Base-by-base conservation (phyloP, 1,284 basidiomycete species). In the Acaromyces ingoldii region DNA sequence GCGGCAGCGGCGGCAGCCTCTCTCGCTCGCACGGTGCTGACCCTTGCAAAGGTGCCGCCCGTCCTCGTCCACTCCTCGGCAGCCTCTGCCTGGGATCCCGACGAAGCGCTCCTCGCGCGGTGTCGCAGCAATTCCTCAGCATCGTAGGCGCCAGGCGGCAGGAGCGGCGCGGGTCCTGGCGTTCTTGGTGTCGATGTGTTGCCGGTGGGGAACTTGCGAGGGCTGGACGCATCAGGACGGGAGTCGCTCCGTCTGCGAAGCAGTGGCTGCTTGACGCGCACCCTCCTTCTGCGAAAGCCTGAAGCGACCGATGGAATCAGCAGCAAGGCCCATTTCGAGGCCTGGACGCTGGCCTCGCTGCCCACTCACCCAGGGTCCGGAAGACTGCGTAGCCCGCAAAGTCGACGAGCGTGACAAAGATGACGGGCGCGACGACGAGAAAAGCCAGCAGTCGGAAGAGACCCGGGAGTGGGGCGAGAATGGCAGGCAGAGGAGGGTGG, bases 371-470 rank as follows among this genome's bases (percentile, higher is more conserved):
- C 11, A 70, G 58, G 24, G 66, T 68, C 29, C 67, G 54, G 39
- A 70, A 64, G 6, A 70, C 64, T 6, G 66, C 66, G 34, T 70
- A 70, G 4, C 66, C 65, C 30, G 67, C 67, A 53, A 70, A 68
- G 49, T 70, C 67, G 15, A 64, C 33, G 1, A 62, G 21, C 10
- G 51, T 55, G n/a, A 68, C 51, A 33, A 67, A 4, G 6, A 67
- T 40, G 53, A 68, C 58, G 10, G 66, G 66, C 1, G 65, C 57
- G 4, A 68, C 36, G 40, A 68, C 64, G 38, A 64, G 53, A 11
- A 65, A 29, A 30, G 65, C 58, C 30, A 63, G 55, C 43, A 61
- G 7, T 29, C 65, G 55, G 31, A 53, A 65, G 13, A 52, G 34
- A 9, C 25, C 19, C 10, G 53, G 51, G 19, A 47, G 5, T 19